Evolutionary conservation across 2,329 filamentous ascomycete genomes (phyloP).

Genomic region (Shiraia sp.): DNA sequence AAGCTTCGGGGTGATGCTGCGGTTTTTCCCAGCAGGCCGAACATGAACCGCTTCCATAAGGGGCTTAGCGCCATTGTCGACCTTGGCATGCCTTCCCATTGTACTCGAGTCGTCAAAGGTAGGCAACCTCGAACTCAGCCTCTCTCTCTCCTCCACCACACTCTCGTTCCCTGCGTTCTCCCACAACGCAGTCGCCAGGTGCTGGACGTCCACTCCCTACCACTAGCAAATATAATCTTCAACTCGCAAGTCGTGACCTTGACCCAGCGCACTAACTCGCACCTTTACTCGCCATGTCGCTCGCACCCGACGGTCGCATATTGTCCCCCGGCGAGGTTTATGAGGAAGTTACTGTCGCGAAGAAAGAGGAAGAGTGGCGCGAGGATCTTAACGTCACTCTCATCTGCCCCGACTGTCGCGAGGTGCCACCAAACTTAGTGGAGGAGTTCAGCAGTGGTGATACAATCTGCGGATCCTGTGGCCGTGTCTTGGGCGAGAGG

Average conservation of each 20-base stretch:
- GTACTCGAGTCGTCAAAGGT: too few relatives aligned
- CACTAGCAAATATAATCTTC: slow-evolving; percentile 14
- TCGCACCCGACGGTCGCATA: slow-evolving; percentile 39
- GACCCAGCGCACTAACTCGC: slow-evolving; percentile 4
- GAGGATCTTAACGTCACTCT: slow-evolving; percentile 87
- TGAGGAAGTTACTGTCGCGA: slow-evolving; percentile 39
- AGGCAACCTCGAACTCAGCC: slow-evolving; percentile 8
- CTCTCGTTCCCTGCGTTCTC: slow-evolving; percentile 18
- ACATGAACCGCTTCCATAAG: slow-evolving; percentile 21
- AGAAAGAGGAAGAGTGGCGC: slow-evolving; percentile 60
- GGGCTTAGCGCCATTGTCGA: slow-evolving; percentile 17
- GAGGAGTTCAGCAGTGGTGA: slow-evolving; percentile 93
- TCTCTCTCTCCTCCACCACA: slow-evolving; percentile 23
- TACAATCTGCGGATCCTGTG: slow-evolving; percentile 89
- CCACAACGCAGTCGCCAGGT: slow-evolving; percentile 13
- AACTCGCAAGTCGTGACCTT: slow-evolving; percentile 7
- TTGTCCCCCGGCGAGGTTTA: slow-evolving; percentile 52
- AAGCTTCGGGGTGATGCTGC: slow-evolving; percentile 33
- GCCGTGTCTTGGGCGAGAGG: slow-evolving; percentile 84
- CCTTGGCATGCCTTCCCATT: slow-evolving; percentile 8
- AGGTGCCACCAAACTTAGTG: slow-evolving; percentile 86
- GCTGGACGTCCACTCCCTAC: slow-evolving; percentile 17
- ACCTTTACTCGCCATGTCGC: slow-evolving; percentile 27
- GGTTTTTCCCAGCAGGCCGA: slow-evolving; percentile 6
- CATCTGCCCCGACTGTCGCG: slow-evolving; percentile 86